Conservation (phyloP, 2,329 filamentous ascomycete species). For the Alternaria sp. region DNA sequence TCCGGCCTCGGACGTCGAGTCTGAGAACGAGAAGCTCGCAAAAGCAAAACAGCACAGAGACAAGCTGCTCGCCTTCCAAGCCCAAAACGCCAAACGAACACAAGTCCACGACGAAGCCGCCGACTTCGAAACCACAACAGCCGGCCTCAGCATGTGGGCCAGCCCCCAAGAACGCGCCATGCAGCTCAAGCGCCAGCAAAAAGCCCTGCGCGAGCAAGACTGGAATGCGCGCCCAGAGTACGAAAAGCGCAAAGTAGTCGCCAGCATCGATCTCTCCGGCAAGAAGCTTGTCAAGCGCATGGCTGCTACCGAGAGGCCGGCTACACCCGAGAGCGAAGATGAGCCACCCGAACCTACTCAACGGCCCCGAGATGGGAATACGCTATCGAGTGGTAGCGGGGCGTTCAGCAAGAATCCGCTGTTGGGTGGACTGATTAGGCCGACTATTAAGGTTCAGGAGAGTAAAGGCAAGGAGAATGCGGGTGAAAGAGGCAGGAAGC, state of each 20-base stretch:
- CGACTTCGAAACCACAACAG: slow-evolving; percentile 68
- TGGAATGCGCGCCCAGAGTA: slow-evolving; percentile 86
- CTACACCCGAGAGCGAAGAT: slow-evolving; percentile 58
- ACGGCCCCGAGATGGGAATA: slow-evolving; percentile 31
- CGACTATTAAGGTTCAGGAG: slow-evolving; percentile 61
- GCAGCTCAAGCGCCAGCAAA: slow-evolving; percentile 86
- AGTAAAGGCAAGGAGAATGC: slow-evolving; percentile 57
- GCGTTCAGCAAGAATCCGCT: slow-evolving; percentile 74
- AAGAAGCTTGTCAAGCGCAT: slow-evolving; percentile 78
- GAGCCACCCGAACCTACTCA: slow-evolving; percentile 48
- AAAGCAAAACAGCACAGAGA: slow-evolving; percentile 81
- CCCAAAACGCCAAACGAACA: slow-evolving; percentile 82
- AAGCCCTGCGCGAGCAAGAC: slow-evolving; percentile 81
- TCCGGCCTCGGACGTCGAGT: slow-evolving; percentile 47
- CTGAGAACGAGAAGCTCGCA: slow-evolving; percentile 66
- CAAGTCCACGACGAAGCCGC: slow-evolving; percentile 86
- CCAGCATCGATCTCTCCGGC: slow-evolving; percentile 82
- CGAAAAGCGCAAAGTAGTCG: slow-evolving; percentile 83
- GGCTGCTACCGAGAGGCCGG: slow-evolving; percentile 64
- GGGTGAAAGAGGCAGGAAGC: slow-evolving; percentile 46
- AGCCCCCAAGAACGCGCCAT: slow-evolving; percentile 80
- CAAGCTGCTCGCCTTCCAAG: slow-evolving; percentile 79
- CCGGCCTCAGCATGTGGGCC: slow-evolving; percentile 78
- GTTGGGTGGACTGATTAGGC: slow-evolving; percentile 68
- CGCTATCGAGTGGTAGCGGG: slow-evolving; percentile 51